Evolutionary conservation across 805 yeast genomes (phyloP), one percentile per base, ranked within the genome.

Genomic region (Hanseniaspora taiwanica): DNA sequence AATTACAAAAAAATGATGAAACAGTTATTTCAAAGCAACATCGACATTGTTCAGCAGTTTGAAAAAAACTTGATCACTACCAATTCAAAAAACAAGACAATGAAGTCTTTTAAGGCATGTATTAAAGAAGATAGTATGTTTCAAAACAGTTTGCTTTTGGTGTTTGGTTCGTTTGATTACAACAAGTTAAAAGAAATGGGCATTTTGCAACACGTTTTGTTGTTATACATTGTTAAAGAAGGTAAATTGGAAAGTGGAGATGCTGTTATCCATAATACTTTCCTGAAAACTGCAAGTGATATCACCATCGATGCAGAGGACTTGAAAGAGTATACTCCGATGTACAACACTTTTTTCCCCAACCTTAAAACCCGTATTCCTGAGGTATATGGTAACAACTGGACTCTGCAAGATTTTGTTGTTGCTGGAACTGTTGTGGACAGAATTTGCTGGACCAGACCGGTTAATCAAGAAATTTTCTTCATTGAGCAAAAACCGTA

Each of bases 161-260:
- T 73, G 1, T 69, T 77, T 52, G 87, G 85, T 7, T 66, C 74
- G 9, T 56, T 69, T 3, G 63, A 66, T 17, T 75, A 68, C 48
- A 77, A 73, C 4, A 75, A 72, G 36, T 49, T 81, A 13, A 50
- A 68, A 2, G 59, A 59, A 6, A 62, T 71, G 34, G 63, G 67
- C 33, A 64, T 74, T 36, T 59, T 74, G 42, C 78, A 76, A 42
- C 80, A 77, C 47, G 69, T 71, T 2, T 61, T 81, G 55, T 54
- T 78, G 17, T 55, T 81, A 31, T 81, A 79, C 74, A 60, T 81
- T 20, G 71, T 81, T 27, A 65, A 85, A 48, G 23, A 18, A 13
- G 17, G 23, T 4, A 20, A 20, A 18, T 10, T n/a, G 18, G 40
- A 40, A 21, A 39, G 40, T 0, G 56, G 72, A 14, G 81, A 84